Conservation (phyloP, 345 rosid species). For the Alliaria petiolata region DNA sequence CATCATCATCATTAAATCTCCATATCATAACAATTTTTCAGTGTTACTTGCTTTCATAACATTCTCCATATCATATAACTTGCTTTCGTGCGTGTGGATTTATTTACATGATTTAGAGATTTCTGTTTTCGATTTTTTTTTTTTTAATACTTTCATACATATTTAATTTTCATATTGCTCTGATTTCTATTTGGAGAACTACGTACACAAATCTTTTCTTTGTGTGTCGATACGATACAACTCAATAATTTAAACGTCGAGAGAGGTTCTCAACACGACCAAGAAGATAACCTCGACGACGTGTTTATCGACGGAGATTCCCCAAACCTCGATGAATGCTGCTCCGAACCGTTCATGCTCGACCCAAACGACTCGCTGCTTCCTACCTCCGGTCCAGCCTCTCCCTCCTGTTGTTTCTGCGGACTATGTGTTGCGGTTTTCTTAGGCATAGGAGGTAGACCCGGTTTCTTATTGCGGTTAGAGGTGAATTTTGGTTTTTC, state of each 20-base stretch:
- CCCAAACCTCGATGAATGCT: conserved; percentile 35
- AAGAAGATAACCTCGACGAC: conserved; percentile 40
- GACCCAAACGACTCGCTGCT: conserved; percentile 50
- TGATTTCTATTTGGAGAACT: neutral
- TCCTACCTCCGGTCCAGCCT: conserved; percentile 41
- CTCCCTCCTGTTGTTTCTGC: conserved; percentile 44
- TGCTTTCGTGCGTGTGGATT: no score
- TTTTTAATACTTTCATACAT: no score
- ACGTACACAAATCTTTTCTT: neutral
- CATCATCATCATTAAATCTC: neutral
- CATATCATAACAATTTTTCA: neutral
- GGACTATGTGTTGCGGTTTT: conserved; percentile 31
- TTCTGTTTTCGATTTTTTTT: no score
- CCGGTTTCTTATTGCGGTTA: conserved; percentile 42
- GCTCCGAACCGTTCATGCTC: conserved; percentile 25
- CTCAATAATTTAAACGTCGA: conserved; percentile 10
- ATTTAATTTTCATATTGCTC: no score
- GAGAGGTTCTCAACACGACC: conserved; percentile 39
- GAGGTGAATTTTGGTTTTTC: no score
- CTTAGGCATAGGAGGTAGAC: conserved; percentile 87
- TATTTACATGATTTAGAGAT: no score
- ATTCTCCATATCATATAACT: no score
- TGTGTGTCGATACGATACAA: neutral
- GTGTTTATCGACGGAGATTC: conserved; percentile 48
- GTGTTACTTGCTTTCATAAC: no score